Conservation (phyloP, 106 monocot genomes). For the Xerophyta viscosa region DNA sequence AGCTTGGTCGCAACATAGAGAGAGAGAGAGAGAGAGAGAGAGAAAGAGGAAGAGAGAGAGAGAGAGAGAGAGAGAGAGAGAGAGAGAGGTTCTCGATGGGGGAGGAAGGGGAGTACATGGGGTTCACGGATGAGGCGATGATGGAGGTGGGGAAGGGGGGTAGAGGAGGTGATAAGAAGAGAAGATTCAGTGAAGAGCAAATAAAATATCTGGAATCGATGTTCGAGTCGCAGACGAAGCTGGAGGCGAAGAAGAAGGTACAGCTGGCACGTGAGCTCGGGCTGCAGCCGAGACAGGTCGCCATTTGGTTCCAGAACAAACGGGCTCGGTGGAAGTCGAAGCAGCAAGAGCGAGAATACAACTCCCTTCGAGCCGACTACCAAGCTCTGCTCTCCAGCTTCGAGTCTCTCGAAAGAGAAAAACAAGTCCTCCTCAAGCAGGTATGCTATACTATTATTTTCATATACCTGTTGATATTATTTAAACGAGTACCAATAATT, state of each 20-base stretch:
- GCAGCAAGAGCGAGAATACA: constrained; percentile 63
- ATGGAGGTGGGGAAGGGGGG: not conserved
- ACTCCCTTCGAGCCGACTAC: constrained; percentile 27
- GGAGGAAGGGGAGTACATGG: not conserved
- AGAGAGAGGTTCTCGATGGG: not conserved
- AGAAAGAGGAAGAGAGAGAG: no score
- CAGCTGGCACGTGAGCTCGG: constrained; percentile 62
- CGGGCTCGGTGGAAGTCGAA: constrained; percentile 71
- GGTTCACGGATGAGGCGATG: not conserved
- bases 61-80: no score
- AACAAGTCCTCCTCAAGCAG: constrained; percentile 38
- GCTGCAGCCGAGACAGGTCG: constrained; percentile 68
- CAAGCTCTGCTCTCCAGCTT: constrained; percentile 35
- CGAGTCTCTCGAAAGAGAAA: constrained; percentile 38
- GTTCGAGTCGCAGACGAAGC: constrained; percentile 61
- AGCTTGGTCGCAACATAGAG: not conserved
- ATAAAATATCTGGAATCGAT: constrained; percentile 55
- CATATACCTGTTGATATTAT: not conserved
- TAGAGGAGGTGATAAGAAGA: constrained; percentile 26
- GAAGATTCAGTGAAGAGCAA: constrained; percentile 59
- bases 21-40: no score
- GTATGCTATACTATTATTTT: constrained; percentile 12
- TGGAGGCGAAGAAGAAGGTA: constrained; percentile 54
- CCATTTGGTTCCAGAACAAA: constrained; percentile 87
- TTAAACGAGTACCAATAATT: not conserved